Evolutionary conservation across 768 basidiomycete genomes (phyloP).

Genomic region (Tulasnella sp.): DNA sequence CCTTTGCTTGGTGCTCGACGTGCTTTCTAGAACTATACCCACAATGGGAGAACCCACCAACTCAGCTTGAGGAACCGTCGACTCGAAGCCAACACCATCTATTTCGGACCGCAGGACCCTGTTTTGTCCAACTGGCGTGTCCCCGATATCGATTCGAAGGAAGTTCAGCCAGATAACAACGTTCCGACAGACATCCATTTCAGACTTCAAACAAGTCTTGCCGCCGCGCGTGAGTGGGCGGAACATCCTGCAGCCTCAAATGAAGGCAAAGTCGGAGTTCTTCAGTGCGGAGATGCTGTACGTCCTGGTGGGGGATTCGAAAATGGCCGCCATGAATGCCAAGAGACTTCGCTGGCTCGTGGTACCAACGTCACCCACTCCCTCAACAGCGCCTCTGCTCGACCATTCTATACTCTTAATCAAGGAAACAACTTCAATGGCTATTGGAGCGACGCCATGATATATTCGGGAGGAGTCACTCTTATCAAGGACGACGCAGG

Average conservation of each 20-base stretch:
- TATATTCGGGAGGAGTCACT: conserved; percentile 63
- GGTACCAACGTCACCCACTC: conserved; percentile 66
- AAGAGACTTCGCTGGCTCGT: conserved; percentile 76
- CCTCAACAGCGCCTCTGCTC: conserved; percentile 52
- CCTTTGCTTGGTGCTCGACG: not conserved
- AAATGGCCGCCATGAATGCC: conserved; percentile 60
- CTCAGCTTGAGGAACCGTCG: not conserved
- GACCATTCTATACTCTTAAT: conserved; percentile 62
- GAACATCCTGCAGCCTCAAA: not conserved
- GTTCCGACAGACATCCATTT: conserved; percentile 13
- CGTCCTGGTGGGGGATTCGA: conserved; percentile 74
- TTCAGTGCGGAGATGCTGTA: conserved; percentile 73
- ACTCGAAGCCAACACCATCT: conserved; percentile 3
- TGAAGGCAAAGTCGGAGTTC: conserved; percentile 46
- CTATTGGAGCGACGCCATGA: conserved; percentile 74
- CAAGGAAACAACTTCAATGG: conserved; percentile 39
- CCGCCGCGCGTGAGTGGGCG: conserved; percentile 16
- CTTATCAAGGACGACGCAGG: conserved; percentile 64
- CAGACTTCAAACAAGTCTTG: conserved; percentile 5
- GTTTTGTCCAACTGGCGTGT: not conserved
- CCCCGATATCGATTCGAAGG: not conserved
- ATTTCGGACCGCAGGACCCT: conserved; percentile 12
- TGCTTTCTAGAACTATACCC: conserved; percentile 12
- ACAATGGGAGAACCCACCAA: not conserved
- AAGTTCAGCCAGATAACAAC: not conserved